Evolutionary conservation across 495 filamentous ascomycete genomes (phyloP).

Genomic region (Aspergillus sclerotioniger): DNA sequence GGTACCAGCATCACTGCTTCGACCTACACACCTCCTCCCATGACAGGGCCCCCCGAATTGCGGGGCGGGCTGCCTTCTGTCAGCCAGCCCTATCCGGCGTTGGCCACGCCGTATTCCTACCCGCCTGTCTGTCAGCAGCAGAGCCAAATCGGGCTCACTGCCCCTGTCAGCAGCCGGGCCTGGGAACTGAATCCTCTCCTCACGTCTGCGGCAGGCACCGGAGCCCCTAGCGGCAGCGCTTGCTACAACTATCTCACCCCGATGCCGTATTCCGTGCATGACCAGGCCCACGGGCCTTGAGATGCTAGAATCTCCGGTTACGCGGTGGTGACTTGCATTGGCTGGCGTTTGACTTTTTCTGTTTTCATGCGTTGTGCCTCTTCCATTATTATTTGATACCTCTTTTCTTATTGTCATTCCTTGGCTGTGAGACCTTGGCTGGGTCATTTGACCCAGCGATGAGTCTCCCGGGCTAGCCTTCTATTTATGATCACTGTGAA

Average conservation of each 20-base stretch:
- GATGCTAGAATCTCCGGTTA: not conserved
- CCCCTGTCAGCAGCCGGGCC: constrained; percentile 22
- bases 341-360: constrained; percentile 15
- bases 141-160: constrained; percentile 22
- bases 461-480: constrained; percentile 11
- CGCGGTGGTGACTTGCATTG: constrained; percentile 12
- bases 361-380: constrained; percentile 17
- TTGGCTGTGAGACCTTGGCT: constrained; percentile 34
- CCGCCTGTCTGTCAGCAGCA: constrained; percentile 38
- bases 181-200: constrained; percentile 40
- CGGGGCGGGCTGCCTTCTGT: constrained; percentile 32
- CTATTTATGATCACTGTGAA: constrained; percentile 23
- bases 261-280: constrained; percentile 36
- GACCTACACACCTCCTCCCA: constrained; percentile 28
- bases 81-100: constrained; percentile 32
- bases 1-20: constrained; percentile 24
- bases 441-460: constrained; percentile 20
- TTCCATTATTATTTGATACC: constrained; percentile 12
- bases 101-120: constrained; percentile 34
- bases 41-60: constrained; percentile 31
- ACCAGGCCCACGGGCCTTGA: constrained; percentile 23
- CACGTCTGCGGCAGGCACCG: constrained; percentile 15
- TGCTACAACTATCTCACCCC: constrained; percentile 40
- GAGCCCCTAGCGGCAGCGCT: constrained; percentile 17
- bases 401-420: constrained; percentile 40